Base-by-base conservation (phyloP, 768 basidiomycete genomes). In the Rhizopogon vinicolor region DNA sequence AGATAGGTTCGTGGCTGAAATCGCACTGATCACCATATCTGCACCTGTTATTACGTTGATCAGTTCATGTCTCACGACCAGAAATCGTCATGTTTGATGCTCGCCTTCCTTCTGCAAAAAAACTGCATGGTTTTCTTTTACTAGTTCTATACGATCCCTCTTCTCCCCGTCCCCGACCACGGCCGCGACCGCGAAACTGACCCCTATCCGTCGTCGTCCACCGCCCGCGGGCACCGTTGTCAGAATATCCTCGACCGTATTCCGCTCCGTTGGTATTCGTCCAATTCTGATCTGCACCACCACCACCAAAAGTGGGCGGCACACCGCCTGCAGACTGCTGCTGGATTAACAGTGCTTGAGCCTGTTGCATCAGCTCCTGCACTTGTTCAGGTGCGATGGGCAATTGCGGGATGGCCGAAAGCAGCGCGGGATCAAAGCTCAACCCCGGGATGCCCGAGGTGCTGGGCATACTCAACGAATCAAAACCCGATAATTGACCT, bases 81-180 rank as follows among this genome's bases (percentile, higher is more conserved):
- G 52, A 58, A 51, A 33, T 58, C 58, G 56, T 5, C 58, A 69
- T 71, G 72, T 78, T 77, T 68, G 70, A 79, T 82, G 87, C 90
- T 91, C 85, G 87, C 90, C 89, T 91, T 89, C 89, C 90, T 83
- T 84, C 81, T 76, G 83, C 82, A 82, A 85, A 91, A 79, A 91
- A 92, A 81, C 79, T 87, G 87, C 90, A 92, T 75, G 87, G 85
- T 85, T 82, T 85, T 85, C 86, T 83, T 84, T 85, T 90, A 82
- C 76, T 88, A 73, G 80, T 80, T 86, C 80, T 87, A 86, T 78
- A 82, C 61, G 81, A 84, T 57, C 79, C 80, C 43, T 81, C 81
- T 41, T 78, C 80, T 56, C 76, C 78, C 53, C 72, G 66, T 56
- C 82, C 80, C 48, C 86, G 72, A 54, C 85, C 83, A 52, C 84